These are phyloP conservation scores for Saccharomycopsis hybrid DNA, from an alignment of 1,139 yeast species.

Conservation along the genomic window DNA sequence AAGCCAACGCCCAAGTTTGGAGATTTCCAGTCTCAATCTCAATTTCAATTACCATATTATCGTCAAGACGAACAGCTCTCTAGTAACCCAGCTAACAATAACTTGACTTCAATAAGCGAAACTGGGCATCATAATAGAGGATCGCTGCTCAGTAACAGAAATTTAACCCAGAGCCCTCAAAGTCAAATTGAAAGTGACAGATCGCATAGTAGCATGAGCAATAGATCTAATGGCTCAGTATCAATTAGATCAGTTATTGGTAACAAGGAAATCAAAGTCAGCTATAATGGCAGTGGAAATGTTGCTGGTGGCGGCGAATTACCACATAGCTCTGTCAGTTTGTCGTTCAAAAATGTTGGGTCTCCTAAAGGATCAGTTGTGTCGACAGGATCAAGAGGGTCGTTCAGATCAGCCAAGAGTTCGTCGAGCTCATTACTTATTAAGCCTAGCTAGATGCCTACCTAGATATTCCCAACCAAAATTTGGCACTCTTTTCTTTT, in stretches of 20 bases:
- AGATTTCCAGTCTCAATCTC: too few relatives aligned
- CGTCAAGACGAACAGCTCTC: too few relatives aligned
- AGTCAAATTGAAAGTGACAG: slow-evolving; percentile 2
- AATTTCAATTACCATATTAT: too few relatives aligned
- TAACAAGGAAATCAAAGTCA: slow-evolving; percentile 14
- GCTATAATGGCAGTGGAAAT: slow-evolving; percentile 1
- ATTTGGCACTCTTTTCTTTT: not conserved
- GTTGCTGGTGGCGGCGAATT: slow-evolving; percentile 2
- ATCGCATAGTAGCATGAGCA: slow-evolving; percentile 5
- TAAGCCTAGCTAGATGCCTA: not conserved
- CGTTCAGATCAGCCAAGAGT: slow-evolving; percentile 7
- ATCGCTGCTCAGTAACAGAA: not conserved
- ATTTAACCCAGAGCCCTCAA: not conserved
- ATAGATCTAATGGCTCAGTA: slow-evolving; percentile 12
- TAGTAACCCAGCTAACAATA: not conserved
- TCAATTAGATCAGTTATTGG: slow-evolving; percentile 16
- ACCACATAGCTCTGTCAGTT: slow-evolving; percentile 13
- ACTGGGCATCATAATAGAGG: not conserved
- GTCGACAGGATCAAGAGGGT: slow-evolving; percentile 6
- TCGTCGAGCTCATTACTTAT: slow-evolving; percentile 10
- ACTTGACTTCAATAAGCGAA: not conserved
- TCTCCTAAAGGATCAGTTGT: slow-evolving; percentile 14
- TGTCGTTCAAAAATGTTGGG: slow-evolving; percentile 4
- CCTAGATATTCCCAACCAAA: not conserved
- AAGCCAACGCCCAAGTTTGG: not conserved